phyloP scores from a whole-genome alignment of 495 filamentous ascomycete species.

The Aspergillus diversus region DNA sequence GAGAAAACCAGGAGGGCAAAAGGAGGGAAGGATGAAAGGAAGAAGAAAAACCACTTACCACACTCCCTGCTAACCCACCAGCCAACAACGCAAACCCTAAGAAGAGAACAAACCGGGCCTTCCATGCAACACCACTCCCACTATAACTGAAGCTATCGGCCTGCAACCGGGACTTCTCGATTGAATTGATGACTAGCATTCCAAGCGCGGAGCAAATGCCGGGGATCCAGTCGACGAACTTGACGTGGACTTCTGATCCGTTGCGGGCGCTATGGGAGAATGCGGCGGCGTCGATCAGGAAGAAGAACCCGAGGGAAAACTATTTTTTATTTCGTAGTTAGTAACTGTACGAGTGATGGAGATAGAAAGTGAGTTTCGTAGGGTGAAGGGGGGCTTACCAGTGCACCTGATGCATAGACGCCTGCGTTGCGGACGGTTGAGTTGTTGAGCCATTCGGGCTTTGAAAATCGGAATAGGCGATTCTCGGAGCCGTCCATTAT shows the following conservation, averaged over 20 bases:
- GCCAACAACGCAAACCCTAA: conserved; percentile 93
- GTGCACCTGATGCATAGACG: conserved; percentile 82
- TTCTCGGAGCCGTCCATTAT: conserved; percentile 56
- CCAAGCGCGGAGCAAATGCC: conserved; percentile 91
- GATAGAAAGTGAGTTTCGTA: conserved; percentile 2
- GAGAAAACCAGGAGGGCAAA: not conserved
- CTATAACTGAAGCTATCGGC: conserved; percentile 87
- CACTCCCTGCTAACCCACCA: conserved; percentile 89
- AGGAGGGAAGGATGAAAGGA: not conserved
- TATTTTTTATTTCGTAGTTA: conserved; percentile 35
- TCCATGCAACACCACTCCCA: conserved; percentile 90
- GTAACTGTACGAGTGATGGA: not conserved
- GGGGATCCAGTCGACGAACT: conserved; percentile 98
- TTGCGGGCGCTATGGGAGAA: conserved; percentile 83
- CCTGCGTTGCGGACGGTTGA: conserved; percentile 78
- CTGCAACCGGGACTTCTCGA: conserved; percentile 87
- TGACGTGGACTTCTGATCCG: conserved; percentile 82
- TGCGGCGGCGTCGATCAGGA: conserved; percentile 87
- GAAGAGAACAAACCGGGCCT: conserved; percentile 93
- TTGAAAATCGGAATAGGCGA: conserved; percentile 76
- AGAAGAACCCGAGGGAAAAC: conserved; percentile 98
- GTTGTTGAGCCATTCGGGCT: conserved; percentile 90
- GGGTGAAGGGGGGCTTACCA: conserved; percentile 61
- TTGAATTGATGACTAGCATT: conserved; percentile 98
- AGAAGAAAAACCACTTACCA: conserved; percentile 49